Evolutionary conservation across 352 stramenopile genomes (phyloP).

Genomic region (Pythium myriotylum): DNA sequence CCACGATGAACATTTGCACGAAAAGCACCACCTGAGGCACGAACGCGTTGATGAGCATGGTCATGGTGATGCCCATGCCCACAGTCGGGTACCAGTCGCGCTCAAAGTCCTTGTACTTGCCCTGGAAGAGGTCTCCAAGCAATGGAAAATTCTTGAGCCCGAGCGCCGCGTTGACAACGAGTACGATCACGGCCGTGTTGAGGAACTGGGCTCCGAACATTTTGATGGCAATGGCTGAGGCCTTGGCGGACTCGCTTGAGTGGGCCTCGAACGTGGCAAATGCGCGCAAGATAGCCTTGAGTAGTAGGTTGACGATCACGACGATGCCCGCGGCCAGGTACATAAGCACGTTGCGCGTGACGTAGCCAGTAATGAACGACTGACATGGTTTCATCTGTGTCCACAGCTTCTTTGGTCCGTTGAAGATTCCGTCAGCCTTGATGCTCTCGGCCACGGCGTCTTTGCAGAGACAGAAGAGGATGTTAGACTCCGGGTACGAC

Average conservation of each 20-base stretch:
- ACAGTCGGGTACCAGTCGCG: constrained; percentile 87
- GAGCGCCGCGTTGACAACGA: constrained; percentile 74
- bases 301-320: constrained; percentile 74
- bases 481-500: constrained; percentile 59
- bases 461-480: constrained; percentile 78
- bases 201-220: constrained; percentile 83
- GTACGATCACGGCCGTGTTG: constrained; percentile 85
- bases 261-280: constrained; percentile 78
- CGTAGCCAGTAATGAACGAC: constrained; percentile 67
- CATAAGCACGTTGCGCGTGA: constrained; percentile 71
- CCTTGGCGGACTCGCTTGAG: constrained; percentile 82
- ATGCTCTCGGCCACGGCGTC: constrained; percentile 52
- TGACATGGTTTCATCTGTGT: constrained; percentile 51
- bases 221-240: constrained; percentile 70
- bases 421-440: constrained; percentile 41
- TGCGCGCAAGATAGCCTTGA: constrained; percentile 66
- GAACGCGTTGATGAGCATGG: constrained; percentile 85
- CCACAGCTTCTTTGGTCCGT: constrained; percentile 62
- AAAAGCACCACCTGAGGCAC: constrained; percentile 66
- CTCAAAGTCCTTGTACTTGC: constrained; percentile 83
- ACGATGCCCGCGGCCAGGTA: constrained; percentile 65
- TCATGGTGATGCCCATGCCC: constrained; percentile 86
- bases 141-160: constrained; percentile 45
- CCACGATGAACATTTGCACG: constrained; percentile 61
- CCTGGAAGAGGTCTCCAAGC: constrained; percentile 62